Conservation (phyloP, 2,329 filamentous ascomycete species). For the Trichoderma arundinaceum region DNA sequence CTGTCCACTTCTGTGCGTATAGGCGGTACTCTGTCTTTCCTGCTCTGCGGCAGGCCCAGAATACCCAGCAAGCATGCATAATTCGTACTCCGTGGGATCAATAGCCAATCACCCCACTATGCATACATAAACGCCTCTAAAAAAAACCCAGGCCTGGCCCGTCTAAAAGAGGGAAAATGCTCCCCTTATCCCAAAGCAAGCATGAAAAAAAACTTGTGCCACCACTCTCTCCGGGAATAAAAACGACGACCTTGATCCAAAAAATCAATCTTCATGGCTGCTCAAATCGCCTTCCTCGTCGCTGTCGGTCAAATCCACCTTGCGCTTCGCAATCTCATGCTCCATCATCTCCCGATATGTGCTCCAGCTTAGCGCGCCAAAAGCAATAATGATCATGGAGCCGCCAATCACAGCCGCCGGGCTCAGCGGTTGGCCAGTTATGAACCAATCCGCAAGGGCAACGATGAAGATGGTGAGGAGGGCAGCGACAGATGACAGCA, state of each 20-base stretch:
- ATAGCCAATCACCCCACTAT: background rate
- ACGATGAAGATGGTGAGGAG: constrained; percentile 97
- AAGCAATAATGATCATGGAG: constrained; percentile 83
- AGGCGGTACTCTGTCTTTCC: no score
- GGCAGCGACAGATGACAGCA: constrained; percentile 89
- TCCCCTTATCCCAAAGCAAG: background rate
- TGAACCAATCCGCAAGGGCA: constrained; percentile 85
- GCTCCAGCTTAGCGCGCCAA: constrained; percentile 85
- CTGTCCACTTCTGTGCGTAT: no score
- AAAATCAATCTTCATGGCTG: constrained; percentile 39
- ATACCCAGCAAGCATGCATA: background rate
- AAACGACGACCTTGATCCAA: background rate
- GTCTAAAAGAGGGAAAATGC: constrained; percentile 10
- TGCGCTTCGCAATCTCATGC: constrained; percentile 67
- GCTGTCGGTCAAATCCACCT: constrained; percentile 53
- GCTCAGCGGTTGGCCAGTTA: constrained; percentile 78
- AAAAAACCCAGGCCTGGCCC: background rate
- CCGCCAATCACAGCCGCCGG: constrained; percentile 81
- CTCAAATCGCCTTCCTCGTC: constrained; percentile 54
- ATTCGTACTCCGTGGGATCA: background rate
- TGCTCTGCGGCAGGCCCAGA: no score
- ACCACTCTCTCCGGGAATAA: background rate
- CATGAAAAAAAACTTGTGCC: background rate
- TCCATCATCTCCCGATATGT: constrained; percentile 94
- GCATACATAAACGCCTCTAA: constrained; percentile 27